Base-by-base conservation (phyloP, 257 asterid species). In the Sherardia arvensis region DNA sequence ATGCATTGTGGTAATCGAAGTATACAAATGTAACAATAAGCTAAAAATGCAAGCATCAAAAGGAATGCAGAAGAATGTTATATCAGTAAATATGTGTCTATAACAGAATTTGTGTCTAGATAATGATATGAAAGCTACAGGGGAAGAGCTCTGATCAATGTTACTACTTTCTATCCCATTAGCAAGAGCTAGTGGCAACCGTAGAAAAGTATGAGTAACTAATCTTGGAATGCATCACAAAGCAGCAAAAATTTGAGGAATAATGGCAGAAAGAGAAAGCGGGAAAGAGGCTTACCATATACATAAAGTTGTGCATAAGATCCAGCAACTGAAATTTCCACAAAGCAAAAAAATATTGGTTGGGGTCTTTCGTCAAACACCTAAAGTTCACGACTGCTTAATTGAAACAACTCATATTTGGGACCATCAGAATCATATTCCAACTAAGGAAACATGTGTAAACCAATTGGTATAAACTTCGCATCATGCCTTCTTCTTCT, bases 401-500 rank as follows among this genome's bases (percentile, higher is more conserved):
- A 5, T 28, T 1, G 6, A 59, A 57, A 27, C 10, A 58, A 12
- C 71, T 5, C 1, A 5, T 23, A 23, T 23, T 40, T 0, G 47
- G 53, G 14, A 28, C 17, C 32, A 21, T 47, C 3, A 43, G 26
- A 28, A 25, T 59, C 63, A 20, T 8, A 11, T 59, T 30, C 9
- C 17, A 32, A 32, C 40, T 1, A 7, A 29, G 47, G 27, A 59
- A 59, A 59, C 45, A 18, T 29, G 20, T 10, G 10, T 22, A 32
- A 48, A 49, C 5, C 28, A 18, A n/a, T 23, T 30, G 11, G 49
- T 23, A 47, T 45, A 40, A 66, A 49, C 22, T 59, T 58, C 71
- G 64, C 28, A 33, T 83, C 73, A 88, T 12, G 91, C 89, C 77
- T 70, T 83, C 68, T 92, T 92, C 87, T 80, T 88, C 71, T 87